Evolutionary conservation across 2,329 filamentous ascomycete genomes (phyloP).

Genomic region (Talaromyces sp.): DNA sequence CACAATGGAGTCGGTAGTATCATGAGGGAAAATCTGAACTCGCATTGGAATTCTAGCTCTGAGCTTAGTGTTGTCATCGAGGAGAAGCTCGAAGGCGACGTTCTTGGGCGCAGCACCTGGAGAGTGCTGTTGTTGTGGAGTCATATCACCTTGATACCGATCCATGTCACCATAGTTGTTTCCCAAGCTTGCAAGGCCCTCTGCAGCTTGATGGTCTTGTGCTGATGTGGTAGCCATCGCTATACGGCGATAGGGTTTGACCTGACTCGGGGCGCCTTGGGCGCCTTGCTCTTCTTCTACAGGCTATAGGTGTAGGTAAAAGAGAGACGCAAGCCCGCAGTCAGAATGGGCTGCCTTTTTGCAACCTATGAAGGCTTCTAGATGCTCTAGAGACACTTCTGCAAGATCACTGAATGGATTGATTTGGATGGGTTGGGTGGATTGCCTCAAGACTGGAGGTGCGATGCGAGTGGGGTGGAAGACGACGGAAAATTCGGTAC

Average conservation of each 20-base stretch:
- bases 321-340: not conserved
- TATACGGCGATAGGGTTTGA: constrained; percentile 26
- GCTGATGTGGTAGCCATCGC: constrained; percentile 35
- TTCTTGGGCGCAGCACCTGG: constrained; percentile 52
- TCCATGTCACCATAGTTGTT: constrained; percentile 31
- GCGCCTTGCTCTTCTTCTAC: constrained; percentile 15
- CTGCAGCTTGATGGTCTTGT: constrained; percentile 28
- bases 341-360: constrained; percentile 1
- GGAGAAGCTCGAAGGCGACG: constrained; percentile 62
- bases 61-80: constrained; percentile 56
- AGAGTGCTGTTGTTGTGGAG: constrained; percentile 33
- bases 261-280: constrained; percentile 13
- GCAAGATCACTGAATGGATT: constrained; percentile 17
- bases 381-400: not conserved
- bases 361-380: not conserved
- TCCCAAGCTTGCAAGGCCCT: constrained; percentile 29
- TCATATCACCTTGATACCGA: constrained; percentile 25
- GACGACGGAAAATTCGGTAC: constrained; percentile 29
- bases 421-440: constrained; percentile 29
- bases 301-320: constrained; percentile 6
- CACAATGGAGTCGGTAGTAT: constrained; percentile 95
- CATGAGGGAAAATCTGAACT: constrained; percentile 86
- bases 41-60: constrained; percentile 63
- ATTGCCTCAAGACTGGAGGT: constrained; percentile 17
- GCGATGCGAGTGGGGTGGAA: constrained; percentile 32